phyloP scores from a whole-genome alignment of 805 yeast species.

The Saccharomyces eubayanus region DNA sequence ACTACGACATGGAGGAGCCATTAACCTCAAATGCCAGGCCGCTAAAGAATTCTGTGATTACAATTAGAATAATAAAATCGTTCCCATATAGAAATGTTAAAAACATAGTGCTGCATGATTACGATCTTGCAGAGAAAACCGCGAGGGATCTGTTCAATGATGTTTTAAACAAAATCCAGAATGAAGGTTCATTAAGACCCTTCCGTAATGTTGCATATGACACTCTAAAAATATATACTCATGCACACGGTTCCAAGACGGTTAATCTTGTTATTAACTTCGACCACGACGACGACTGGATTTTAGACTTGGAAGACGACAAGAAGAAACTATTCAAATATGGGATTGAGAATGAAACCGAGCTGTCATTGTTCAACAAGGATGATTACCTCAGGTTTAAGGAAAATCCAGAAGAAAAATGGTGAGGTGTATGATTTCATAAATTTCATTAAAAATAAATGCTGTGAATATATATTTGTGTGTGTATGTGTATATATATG shows the following conservation, averaged over 20 bases:
- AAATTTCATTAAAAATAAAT: background rate
- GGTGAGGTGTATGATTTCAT: conserved; percentile 40
- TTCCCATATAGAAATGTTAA: conserved; percentile 86
- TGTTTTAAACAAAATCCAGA: conserved; percentile 38
- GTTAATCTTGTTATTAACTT: conserved; percentile 86
- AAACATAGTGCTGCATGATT: conserved; percentile 58
- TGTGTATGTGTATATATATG: conserved; percentile 2
- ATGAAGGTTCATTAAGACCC: conserved; percentile 69
- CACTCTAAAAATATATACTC: conserved; percentile 78
- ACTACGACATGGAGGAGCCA: conserved; percentile 54
- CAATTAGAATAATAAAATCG: conserved; percentile 81
- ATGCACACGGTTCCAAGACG: conserved; percentile 91
- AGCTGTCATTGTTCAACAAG: conserved; percentile 69
- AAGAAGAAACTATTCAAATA: conserved; percentile 40
- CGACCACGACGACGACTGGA: conserved; percentile 71
- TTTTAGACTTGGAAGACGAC: conserved; percentile 37
- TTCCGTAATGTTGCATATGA: conserved; percentile 69
- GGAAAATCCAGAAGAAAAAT: conserved; percentile 80
- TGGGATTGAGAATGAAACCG: conserved; percentile 81
- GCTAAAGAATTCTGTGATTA: conserved; percentile 56
- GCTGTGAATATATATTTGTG: background rate
- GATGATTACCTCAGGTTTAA: conserved; percentile 61
- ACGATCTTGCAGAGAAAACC: conserved; percentile 63
- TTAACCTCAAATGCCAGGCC: conserved; percentile 74
- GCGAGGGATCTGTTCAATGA: conserved; percentile 54